These are phyloP conservation scores for Camellia sinensis DNA, from an alignment of 148 eudicot genomes.

Conservation along the genomic window DNA sequence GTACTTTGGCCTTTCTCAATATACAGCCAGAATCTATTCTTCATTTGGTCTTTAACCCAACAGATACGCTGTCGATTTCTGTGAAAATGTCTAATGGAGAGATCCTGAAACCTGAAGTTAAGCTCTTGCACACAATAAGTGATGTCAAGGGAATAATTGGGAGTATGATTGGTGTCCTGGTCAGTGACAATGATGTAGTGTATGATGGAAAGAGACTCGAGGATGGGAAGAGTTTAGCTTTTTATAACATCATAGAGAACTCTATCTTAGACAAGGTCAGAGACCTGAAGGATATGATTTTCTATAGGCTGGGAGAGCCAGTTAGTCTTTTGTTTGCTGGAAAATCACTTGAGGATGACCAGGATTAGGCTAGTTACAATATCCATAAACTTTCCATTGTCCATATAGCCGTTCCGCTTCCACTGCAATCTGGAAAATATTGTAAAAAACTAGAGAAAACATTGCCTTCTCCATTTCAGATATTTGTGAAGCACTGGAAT, in stretches of 20 bases:
- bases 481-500: constrained; percentile 16
- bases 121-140: constrained; percentile 15
- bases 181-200: background rate
- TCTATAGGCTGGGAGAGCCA: constrained; percentile 3
- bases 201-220: constrained; percentile 5
- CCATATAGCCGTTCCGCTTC: too few relatives aligned
- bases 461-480: background rate
- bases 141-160: constrained; percentile 23
- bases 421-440: background rate
- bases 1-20: constrained; percentile 17
- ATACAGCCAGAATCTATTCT: constrained; percentile 8
- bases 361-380: constrained; percentile 10
- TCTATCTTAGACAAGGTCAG: constrained; percentile 13
- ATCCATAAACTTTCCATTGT: constrained; percentile 22
- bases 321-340: constrained; percentile 13
- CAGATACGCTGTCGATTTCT: constrained; percentile 13
- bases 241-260: constrained; percentile 5
- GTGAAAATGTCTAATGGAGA: constrained; percentile 16
- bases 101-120: constrained; percentile 19
- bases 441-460: background rate
- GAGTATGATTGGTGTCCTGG: constrained; percentile 7
- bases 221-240: constrained; percentile 21
- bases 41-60: constrained; percentile 26
- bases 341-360: constrained; percentile 4
- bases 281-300: constrained; percentile 21